Conservation (phyloP, 768 basidiomycete genomes). For the Macrocybe gigantea region DNA sequence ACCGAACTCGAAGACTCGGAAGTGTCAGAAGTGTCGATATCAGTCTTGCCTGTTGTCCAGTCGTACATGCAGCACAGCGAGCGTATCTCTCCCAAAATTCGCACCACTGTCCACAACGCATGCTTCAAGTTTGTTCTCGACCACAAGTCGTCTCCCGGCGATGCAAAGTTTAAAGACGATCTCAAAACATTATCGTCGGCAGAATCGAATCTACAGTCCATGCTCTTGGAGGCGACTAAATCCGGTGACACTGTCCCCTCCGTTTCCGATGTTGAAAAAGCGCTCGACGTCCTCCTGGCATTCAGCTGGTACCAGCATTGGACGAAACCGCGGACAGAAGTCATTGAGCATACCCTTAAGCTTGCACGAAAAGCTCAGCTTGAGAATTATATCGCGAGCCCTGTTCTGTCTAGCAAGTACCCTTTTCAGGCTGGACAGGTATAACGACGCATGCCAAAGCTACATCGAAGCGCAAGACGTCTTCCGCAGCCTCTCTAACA, state of each 20-base stretch:
- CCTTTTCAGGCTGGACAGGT: background rate
- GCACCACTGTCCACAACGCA: constrained; percentile 5
- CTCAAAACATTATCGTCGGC: constrained; percentile 1
- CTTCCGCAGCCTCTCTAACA: background rate
- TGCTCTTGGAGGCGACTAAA: constrained; percentile 10
- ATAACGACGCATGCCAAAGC: background rate
- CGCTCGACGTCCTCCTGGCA: constrained; percentile 11
- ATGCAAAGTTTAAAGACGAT: constrained; percentile 5
- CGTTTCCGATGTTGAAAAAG: background rate
- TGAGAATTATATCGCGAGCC: background rate
- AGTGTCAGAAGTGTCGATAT: background rate
- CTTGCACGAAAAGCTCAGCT: background rate
- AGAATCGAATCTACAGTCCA: constrained; percentile 10
- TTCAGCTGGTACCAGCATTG: constrained; percentile 11
- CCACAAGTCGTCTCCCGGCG: constrained; percentile 7
- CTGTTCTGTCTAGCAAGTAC: background rate
- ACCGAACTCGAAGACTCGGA: background rate
- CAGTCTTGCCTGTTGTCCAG: constrained; percentile 15
- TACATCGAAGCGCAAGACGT: background rate
- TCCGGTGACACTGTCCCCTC: background rate
- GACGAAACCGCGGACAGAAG: constrained; percentile 9
- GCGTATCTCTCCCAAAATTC: constrained; percentile 4
- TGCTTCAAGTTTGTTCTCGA: constrained; percentile 9
- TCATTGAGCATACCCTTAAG: constrained; percentile 3
- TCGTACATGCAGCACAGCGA: constrained; percentile 10